phyloP scores from a whole-genome alignment of 2,329 filamentous ascomycete species.

The Paraconiothyrium brasiliense region DNA sequence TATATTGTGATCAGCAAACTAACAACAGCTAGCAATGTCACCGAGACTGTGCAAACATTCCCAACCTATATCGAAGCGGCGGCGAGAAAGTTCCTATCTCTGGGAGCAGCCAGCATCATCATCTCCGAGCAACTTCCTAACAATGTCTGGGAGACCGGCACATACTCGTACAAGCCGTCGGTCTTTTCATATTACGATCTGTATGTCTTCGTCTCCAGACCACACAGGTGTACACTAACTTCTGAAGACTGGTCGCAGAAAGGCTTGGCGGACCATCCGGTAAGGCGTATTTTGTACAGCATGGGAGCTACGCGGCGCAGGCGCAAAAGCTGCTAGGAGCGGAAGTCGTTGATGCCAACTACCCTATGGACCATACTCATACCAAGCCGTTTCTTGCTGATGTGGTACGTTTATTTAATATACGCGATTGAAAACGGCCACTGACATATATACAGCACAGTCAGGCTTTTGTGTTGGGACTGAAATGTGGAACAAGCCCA shows the following conservation, averaged over 20 bases:
- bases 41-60: constrained; percentile 68
- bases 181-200: constrained; percentile 59
- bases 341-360: constrained; percentile 28
- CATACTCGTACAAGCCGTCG: constrained; percentile 55
- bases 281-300: constrained; percentile 60
- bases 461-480: constrained; percentile 32
- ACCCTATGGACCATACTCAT: constrained; percentile 39
- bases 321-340: constrained; percentile 29
- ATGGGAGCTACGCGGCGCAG: constrained; percentile 64
- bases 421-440: no score
- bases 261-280: constrained; percentile 49
- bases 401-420: constrained; percentile 16
- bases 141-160: constrained; percentile 67
- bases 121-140: constrained; percentile 65
- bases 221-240: constrained; percentile 3
- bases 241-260: constrained; percentile 37
- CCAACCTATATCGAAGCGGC: constrained; percentile 67
- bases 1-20: neutral
- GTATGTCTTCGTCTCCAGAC: neutral
- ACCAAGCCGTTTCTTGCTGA: constrained; percentile 34
- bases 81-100: constrained; percentile 59
- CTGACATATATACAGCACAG: constrained; percentile 21
- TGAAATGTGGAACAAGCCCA: constrained; percentile 34
- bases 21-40: constrained; percentile 45
- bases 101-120: constrained; percentile 66